A percentile compares a stretch with the other conserved stretches of the same genome.
Evolutionary conservation across 257 asterid genomes (phyloP).

Genomic region (Solanum clarkiae): DNA sequence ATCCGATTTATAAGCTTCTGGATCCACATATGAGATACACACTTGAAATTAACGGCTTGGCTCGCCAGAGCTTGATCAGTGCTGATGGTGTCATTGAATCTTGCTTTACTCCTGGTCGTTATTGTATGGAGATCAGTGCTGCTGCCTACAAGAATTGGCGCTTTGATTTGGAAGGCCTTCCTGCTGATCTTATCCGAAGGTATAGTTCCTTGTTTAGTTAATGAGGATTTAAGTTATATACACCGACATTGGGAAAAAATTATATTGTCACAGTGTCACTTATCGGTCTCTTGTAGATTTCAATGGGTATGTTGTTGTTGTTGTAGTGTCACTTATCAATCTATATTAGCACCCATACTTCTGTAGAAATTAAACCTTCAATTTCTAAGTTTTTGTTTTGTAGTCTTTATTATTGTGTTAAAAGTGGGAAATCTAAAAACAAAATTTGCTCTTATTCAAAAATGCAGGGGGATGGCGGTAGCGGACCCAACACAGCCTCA

Average conservation of each 20-base stretch:
- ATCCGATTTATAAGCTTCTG: slow-evolving; percentile 81
- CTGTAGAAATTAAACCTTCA: too few species aligned
- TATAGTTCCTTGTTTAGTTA: background rate
- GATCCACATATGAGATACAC: slow-evolving; percentile 99
- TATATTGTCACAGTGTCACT: background rate
- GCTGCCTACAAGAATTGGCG: slow-evolving; percentile 93
- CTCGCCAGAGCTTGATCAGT: slow-evolving; percentile 65
- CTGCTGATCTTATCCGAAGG: slow-evolving; percentile 91
- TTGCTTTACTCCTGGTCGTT: slow-evolving; percentile 93
- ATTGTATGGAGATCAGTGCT: slow-evolving; percentile 89
- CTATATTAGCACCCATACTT: too few species aligned
- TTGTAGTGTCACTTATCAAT: background rate
- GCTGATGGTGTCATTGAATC: slow-evolving; percentile 90
- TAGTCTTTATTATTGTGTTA: background rate
- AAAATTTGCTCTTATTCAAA: background rate
- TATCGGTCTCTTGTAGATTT: too few species aligned
- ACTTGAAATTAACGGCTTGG: slow-evolving; percentile 79
- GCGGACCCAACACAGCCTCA: slow-evolving; percentile 68
- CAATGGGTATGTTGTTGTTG: too few species aligned
- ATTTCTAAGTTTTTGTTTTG: background rate
- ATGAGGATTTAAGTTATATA: too few species aligned
- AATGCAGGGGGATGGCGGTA: slow-evolving; percentile 80
- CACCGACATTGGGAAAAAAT: background rate
- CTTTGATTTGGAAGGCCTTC: slow-evolving; percentile 80
- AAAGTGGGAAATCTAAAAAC: background rate